A percentile compares a stretch with the other conserved stretches of the same genome.
Evolutionary conservation across 495 filamentous ascomycete species (phyloP).

Genomic region (Aspergillus wentii): DNA sequence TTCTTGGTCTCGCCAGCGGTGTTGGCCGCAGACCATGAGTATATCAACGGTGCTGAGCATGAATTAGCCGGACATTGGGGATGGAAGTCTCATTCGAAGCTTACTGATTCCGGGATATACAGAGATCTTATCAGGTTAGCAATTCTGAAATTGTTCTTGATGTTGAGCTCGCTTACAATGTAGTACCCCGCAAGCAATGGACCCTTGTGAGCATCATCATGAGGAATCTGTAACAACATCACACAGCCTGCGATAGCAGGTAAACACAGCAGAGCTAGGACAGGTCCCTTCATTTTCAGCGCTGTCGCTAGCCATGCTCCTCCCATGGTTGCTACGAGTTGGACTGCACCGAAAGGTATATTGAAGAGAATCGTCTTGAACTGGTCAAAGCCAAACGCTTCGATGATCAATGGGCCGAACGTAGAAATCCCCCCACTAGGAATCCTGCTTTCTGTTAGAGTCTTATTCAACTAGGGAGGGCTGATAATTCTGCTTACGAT

Average conservation of each 20-base stretch:
- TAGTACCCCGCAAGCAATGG: slow-evolving; percentile 56
- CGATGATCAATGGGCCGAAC: slow-evolving; percentile 60
- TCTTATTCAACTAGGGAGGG: not conserved
- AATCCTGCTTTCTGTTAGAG: slow-evolving; percentile 36
- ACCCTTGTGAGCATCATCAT: slow-evolving; percentile 37
- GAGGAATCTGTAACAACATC: slow-evolving; percentile 48
- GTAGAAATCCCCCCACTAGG: slow-evolving; percentile 58
- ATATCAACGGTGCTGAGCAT: slow-evolving; percentile 50
- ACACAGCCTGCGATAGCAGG: slow-evolving; percentile 53
- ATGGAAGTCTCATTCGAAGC: too few relatives aligned
- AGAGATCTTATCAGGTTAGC: slow-evolving; percentile 36
- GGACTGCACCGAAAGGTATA: slow-evolving; percentile 59
- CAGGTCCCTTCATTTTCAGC: slow-evolving; percentile 50
- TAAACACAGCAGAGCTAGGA: slow-evolving; percentile 50
- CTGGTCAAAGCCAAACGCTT: slow-evolving; percentile 54
- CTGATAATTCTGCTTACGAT: slow-evolving; percentile 22
- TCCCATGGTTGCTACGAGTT: slow-evolving; percentile 53
- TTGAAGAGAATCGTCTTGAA: slow-evolving; percentile 62
- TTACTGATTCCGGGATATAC: slow-evolving; percentile 50
- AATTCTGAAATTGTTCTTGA: not conserved
- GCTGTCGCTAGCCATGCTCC: slow-evolving; percentile 50
- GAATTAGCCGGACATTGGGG: too few relatives aligned
- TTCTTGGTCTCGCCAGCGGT: slow-evolving; percentile 62
- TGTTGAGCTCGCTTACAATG: slow-evolving; percentile 25
- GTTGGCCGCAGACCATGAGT: slow-evolving; percentile 59